phyloP scores from a whole-genome alignment of 345 rosid species.

The Kernera saxatilis region DNA sequence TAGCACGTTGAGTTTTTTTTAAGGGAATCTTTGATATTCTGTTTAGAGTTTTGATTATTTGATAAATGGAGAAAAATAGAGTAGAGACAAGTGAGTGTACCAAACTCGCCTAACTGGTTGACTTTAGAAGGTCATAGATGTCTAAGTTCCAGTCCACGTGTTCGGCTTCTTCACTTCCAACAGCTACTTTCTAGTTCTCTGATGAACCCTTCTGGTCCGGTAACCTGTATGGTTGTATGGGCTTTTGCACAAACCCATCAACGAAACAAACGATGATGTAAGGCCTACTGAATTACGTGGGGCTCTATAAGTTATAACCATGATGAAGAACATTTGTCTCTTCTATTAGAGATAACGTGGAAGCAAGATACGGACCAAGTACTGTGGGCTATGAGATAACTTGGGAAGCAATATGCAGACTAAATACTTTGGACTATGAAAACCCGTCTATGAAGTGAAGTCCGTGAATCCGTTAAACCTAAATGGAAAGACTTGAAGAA shows the following conservation, averaged over 20 bases:
- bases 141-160: neutral
- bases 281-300: neutral
- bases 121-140: neutral
- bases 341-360: too few relatives aligned
- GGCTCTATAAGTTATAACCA: too few relatives aligned
- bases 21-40: neutral
- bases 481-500: too few relatives aligned
- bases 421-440: too few relatives aligned
- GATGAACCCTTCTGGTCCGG: neutral
- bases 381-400: too few relatives aligned
- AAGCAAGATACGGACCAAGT: too few relatives aligned
- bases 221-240: neutral
- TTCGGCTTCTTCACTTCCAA: neutral
- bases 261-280: neutral
- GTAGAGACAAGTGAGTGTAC: slow-evolving; percentile 5
- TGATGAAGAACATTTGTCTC: too few relatives aligned
- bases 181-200: neutral
- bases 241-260: neutral
- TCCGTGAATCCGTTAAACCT: too few relatives aligned
- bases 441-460: too few relatives aligned
- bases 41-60: neutral
- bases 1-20: neutral
- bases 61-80: neutral
- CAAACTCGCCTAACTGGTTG: slow-evolving; percentile 15
- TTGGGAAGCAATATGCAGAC: too few relatives aligned